Evolutionary conservation across 805 yeast genomes (phyloP), one percentile per base, ranked within the genome.

Genomic region (Maudiozyma bulderi): DNA sequence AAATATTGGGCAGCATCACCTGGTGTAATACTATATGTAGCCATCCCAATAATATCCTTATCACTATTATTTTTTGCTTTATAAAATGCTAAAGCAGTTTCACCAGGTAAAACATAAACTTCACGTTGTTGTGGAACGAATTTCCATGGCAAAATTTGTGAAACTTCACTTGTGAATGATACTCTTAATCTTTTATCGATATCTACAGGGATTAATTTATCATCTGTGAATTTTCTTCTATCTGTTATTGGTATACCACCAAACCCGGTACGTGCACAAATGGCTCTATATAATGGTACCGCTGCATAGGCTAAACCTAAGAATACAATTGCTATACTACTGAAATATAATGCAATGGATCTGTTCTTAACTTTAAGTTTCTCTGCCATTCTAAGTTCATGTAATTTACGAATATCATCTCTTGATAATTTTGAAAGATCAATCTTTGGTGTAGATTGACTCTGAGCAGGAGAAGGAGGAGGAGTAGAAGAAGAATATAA

Each of bases 171-270:
- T 8, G 96, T 87, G 64, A 93, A 93, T 9, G 83, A 77, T n/a
- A 93, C 78, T 54, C 85, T 73, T 50, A 93, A 84, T 60, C 95
- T 78, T 57, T 82, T 81, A 51, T 84, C 84, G 13, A 90, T 82
- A 50, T 88, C 90, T 7, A 93, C 93, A 0, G 99, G 96, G 26
- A 85, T 71, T 64, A 93, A 71, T 61, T 84, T 86, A 62, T 91
- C 98, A 26, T 88, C 80, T 1, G 96, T 86, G 67, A 93, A 86
- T 58, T 77, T 81, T 9, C 81, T 65, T 42, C 73, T 67, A 62
- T 93, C 98, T 0, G 97, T 90, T 57, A 90, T 84, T 9, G 98
- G 98, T 8, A 84, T 82, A 40, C 99, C 99, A 45, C 91, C 96
- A 78, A 85, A 93, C 0, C 99, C 99, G 0, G 97, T 90, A 66